These are phyloP conservation scores for Cocos nucifera DNA, from an alignment of 176 grass and related monocot genomes.

Conservation along the genomic window DNA sequence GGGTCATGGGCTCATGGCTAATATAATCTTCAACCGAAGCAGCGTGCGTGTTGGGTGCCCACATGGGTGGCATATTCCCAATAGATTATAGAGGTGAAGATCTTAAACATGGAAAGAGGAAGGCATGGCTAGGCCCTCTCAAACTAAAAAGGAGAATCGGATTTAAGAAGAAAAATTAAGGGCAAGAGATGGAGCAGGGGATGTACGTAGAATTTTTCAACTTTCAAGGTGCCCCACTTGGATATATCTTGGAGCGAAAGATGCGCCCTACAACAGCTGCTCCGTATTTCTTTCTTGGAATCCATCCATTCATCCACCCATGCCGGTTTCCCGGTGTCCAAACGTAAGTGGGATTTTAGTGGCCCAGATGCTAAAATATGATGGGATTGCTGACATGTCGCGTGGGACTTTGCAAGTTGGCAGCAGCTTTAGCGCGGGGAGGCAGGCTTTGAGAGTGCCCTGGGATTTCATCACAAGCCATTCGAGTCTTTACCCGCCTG, in stretches of 20 bases:
- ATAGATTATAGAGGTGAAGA: background rate
- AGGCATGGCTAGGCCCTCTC: background rate
- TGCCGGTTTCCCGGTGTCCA: background rate
- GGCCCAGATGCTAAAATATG: background rate
- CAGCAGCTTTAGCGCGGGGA: no score
- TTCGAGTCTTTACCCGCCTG: no score
- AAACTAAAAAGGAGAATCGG: background rate
- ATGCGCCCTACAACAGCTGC: background rate
- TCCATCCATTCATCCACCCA: background rate
- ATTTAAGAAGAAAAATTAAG: background rate
- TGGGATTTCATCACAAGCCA: no score
- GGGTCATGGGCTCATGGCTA: background rate
- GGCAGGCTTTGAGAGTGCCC: no score
- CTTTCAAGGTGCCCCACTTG: background rate
- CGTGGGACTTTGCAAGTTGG: no score
- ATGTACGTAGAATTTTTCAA: background rate
- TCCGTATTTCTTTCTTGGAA: background rate
- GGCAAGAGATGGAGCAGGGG: background rate
- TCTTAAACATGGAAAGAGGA: background rate
- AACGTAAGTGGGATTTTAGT: background rate
- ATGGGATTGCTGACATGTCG: background rate
- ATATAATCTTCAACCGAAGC: background rate
- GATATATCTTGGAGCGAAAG: background rate
- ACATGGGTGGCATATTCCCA: background rate
- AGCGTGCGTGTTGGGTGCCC: background rate